Percentiles rank a stretch among this genome's conserved stretches.
Conservation (phyloP, 208 protist genomes). For the Leishmania lainsoni region DNA sequence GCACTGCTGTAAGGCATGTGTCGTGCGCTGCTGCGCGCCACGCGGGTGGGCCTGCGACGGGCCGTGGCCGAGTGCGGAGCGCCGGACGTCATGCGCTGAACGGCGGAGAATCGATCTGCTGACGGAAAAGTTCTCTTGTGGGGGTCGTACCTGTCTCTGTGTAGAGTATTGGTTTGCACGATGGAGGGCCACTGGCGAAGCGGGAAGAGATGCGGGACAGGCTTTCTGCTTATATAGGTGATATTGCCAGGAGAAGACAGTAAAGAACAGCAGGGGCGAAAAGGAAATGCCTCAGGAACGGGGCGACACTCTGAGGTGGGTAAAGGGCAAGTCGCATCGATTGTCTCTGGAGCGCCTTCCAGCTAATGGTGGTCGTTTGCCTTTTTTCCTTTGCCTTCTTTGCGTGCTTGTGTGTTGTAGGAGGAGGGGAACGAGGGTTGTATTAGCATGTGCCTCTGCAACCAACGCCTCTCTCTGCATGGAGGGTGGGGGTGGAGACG, state of each 20-base stretch:
- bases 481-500: background rate
- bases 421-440: background rate
- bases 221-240: no score
- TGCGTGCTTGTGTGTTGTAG: background rate
- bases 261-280: background rate
- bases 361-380: background rate
- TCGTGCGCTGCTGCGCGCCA: no score
- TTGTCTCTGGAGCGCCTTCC: background rate
- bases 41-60: background rate
- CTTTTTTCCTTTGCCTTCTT: background rate
- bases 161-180: background rate
- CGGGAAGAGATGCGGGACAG: background rate
- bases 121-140: no score
- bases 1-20: background rate
- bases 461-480: background rate
- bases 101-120: no score
- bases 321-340: background rate
- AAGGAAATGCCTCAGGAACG: background rate
- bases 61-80: background rate
- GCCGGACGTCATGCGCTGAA: background rate
- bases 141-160: background rate
- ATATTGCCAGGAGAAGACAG: no score
- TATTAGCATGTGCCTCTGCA: background rate
- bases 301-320: background rate
- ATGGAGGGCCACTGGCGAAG: background rate